Percentiles rank a stretch among this genome's conserved stretches.
Conservation (phyloP, 768 basidiomycete species). For the Boletus rubroflammeus region DNA sequence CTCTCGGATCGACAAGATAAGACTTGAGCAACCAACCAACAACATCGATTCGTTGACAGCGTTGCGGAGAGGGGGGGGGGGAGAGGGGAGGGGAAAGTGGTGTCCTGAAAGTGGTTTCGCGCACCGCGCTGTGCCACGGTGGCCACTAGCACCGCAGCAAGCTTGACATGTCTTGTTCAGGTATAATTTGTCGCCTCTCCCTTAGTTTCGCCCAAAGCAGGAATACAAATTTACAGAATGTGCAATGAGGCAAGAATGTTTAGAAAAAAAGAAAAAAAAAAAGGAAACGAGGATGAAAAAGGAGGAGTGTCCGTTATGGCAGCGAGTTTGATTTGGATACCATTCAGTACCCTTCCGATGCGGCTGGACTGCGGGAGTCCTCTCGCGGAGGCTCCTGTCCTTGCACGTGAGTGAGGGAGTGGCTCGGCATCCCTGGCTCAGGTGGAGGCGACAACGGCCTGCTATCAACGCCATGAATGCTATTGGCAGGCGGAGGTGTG, state of each 20-base stretch:
- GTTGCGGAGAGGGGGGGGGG: conserved; percentile 13
- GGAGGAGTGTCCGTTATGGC: conserved; percentile 27
- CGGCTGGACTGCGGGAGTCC: conserved; percentile 46
- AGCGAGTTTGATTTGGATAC: conserved; percentile 15
- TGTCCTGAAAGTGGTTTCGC: conserved; percentile 24
- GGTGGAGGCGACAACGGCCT: conserved; percentile 65
- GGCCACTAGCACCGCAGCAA: conserved; percentile 26
- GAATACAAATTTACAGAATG: conserved; percentile 33
- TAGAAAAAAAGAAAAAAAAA: conserved; percentile 14
- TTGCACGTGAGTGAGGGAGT: conserved; percentile 53
- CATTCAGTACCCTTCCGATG: conserved; percentile 31
- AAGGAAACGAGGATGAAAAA: conserved; percentile 34
- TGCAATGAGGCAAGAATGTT: conserved; percentile 33
- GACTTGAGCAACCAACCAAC: conserved; percentile 34
- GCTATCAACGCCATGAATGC: conserved; percentile 38
- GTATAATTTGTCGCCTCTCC: conserved; percentile 18
- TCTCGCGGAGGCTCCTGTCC: conserved; percentile 62
- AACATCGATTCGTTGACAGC: conserved; percentile 37
- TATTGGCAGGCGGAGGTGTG: conserved; percentile 53
- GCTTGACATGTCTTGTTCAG: conserved; percentile 26
- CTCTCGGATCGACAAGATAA: conserved; percentile 34
- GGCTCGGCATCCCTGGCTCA: conserved; percentile 44
- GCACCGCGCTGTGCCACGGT: conserved; percentile 30
- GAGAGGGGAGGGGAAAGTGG: conserved; percentile 6
- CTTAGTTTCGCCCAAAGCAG: conserved; percentile 24